Conservation (phyloP, 2,329 filamentous ascomycete genomes). For the Claviceps cyperi region DNA sequence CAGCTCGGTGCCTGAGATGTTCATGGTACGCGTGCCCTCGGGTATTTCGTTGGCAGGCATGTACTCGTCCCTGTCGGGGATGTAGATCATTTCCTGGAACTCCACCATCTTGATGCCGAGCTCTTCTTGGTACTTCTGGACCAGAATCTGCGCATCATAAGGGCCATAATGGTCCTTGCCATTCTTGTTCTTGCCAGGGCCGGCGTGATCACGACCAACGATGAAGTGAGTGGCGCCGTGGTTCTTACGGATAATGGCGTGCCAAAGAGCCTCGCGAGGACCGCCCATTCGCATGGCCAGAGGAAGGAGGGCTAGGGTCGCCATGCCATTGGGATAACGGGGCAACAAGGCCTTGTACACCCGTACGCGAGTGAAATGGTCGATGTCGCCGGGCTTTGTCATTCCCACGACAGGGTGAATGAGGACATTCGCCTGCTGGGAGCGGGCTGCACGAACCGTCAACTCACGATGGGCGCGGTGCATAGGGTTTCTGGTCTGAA, state of each 20-base stretch:
- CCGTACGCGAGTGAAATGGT: conserved; percentile 97
- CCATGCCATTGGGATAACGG: conserved; percentile 98
- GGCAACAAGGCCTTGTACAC: conserved; percentile 96
- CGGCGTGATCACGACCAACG: conserved; percentile 94
- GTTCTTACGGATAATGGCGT: conserved; percentile 99
- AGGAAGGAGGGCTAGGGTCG: conserved; percentile 83
- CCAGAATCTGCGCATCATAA: conserved; percentile 90
- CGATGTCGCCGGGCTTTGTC: conserved; percentile 98
- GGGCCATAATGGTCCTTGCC: conserved; percentile 95
- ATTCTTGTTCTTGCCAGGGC: conserved; percentile 95
- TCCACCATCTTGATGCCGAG: conserved; percentile 97
- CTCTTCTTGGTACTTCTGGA: conserved; percentile 93
- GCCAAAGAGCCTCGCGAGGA: conserved; percentile 96
- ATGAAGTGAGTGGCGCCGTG: conserved; percentile 99
- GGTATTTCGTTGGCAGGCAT: conserved; percentile 81
- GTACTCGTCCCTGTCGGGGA: conserved; percentile 95
- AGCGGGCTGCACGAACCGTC: conserved; percentile 89
- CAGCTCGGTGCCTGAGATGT: conserved; percentile 82
- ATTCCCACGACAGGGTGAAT: conserved; percentile 98
- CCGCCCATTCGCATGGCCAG: conserved; percentile 99
- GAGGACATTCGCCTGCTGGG: conserved; percentile 93
- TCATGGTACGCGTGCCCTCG: conserved; percentile 68
- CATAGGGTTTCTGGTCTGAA: conserved; percentile 99
- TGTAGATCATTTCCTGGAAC: conserved; percentile 99
- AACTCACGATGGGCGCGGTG: conserved; percentile 96